Percentiles rank a stretch among this genome's conserved stretches.
These are phyloP conservation scores for Raphanus raphanistrum DNA, from an alignment of 345 rosid species.

Conservation along the genomic window DNA sequence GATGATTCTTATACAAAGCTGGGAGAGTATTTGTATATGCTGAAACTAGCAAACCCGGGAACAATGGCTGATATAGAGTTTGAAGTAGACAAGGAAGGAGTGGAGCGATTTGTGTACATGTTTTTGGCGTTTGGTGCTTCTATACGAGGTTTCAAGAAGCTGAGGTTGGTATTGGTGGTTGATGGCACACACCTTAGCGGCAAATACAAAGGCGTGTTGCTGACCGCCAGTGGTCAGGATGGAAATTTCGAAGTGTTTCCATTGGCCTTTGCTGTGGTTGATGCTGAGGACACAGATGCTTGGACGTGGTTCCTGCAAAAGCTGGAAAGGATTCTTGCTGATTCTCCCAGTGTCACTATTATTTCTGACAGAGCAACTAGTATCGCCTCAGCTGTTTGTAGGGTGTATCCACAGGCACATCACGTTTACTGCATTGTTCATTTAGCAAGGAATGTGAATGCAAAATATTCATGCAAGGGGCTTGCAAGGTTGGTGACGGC, in stretches of 20 bases:
- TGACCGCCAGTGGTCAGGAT: background rate
- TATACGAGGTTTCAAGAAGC: background rate
- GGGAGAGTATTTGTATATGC: background rate
- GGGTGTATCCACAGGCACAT: background rate
- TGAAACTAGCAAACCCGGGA: background rate
- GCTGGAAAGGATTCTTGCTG: background rate
- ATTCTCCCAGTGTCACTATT: background rate
- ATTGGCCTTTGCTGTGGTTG: background rate
- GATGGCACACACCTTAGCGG: background rate
- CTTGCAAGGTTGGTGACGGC: background rate
- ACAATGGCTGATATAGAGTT: background rate
- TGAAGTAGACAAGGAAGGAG: too few relatives aligned
- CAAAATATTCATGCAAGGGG: background rate
- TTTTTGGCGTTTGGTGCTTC: background rate
- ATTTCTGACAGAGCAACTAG: background rate
- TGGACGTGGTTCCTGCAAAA: background rate
- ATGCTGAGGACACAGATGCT: background rate
- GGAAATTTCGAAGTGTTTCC: background rate
- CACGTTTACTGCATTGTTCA: background rate
- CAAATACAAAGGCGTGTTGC: background rate
- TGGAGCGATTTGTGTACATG: background rate
- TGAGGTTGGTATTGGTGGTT: background rate
- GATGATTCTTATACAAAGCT: background rate
- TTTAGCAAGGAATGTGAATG: background rate
- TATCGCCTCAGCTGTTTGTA: background rate